Base-by-base conservation (phyloP, 1,139 yeast genomes). In the Meyerozyma smithsonii region DNA sequence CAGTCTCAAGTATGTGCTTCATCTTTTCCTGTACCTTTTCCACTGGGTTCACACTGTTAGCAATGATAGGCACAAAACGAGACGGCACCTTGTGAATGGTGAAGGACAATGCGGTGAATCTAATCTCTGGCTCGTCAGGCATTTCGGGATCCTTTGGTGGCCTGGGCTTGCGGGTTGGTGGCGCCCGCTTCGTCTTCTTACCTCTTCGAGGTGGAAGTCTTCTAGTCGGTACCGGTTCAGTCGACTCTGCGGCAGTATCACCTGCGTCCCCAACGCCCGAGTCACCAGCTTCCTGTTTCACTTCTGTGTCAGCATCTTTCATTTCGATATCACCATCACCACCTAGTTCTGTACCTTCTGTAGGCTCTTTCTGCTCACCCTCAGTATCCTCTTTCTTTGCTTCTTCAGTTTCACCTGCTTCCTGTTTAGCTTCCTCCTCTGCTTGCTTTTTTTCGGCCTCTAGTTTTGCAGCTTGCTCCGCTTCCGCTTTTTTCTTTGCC, bases 31-130 rank as follows among this genome's bases (percentile, higher is more conserved):
- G 77, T 0, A 84, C 89, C 14, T 72, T 66, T 3, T 75, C 78
- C 14, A 69, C 55, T 6, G 80, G 74, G 35, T 74, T 68, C 28
- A 86, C 81, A 56, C 95, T 83, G 49, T 87, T 80, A 36, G 72
- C 63, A 23, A 89, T 62, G n/a, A 89, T 77, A 1, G 87, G 84
- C 1, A 81, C 73, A 49, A 78, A 82, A 50, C 84, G 73, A 8
- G 68, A 63, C 1, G 95, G 92, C 15, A 89, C 71, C 16, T 77
- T 78, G 21, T 72, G 73, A 5, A 89, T 56, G 0, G 74, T 75
- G 35, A 87, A 71, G 0, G 96, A 81, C 35, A 84, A 62, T 0
- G 95, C 66, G 0, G 85, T 76, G 65, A 55, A 89, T 49, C 57
- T 57, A 33, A 61, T 51, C 38, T 66, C 72, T 1, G 77, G 77